A percentile compares a stretch with the other conserved stretches of the same genome.
Evolutionary conservation across 2,329 filamentous ascomycete genomes (phyloP).

Genomic region (Neocatenulostroma microsporum): DNA sequence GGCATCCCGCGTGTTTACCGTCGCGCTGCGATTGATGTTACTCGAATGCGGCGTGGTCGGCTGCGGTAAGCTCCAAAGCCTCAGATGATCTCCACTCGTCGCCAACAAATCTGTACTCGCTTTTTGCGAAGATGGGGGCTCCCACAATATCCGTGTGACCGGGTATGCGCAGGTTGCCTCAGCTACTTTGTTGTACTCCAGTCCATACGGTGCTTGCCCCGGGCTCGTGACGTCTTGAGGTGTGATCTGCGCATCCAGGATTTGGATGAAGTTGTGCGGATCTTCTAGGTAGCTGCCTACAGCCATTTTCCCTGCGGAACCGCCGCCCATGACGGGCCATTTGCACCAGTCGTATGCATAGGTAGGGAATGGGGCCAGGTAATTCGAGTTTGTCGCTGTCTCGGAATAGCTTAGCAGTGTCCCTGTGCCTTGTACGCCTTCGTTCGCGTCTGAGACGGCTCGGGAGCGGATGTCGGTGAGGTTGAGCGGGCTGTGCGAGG

Average conservation of each 20-base stretch:
- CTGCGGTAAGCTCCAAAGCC: conserved; percentile 80
- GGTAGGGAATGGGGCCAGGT: conserved; percentile 86
- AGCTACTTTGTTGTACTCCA: conserved; percentile 89
- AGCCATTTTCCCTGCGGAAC: conserved; percentile 80
- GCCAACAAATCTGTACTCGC: conserved; percentile 90
- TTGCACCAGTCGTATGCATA: conserved; percentile 99
- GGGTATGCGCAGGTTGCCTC: conserved; percentile 98
- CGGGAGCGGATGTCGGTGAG: conserved; percentile 85
- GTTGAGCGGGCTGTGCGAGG: conserved; percentile 80
- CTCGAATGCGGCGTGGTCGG: conserved; percentile 43
- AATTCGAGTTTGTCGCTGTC: conserved; percentile 72
- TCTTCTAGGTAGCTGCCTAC: conserved; percentile 96
- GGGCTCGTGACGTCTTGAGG: conserved; percentile 61
- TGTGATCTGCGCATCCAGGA: conserved; percentile 76
- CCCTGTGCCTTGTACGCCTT: conserved; percentile 53
- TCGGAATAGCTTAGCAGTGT: conserved; percentile 57
- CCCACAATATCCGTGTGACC: conserved; percentile 90
- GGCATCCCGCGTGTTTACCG: conserved; percentile 51
- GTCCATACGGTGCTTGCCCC: conserved; percentile 62
- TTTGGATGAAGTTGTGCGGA: conserved; percentile 99
- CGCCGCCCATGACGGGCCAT: conserved; percentile 66
- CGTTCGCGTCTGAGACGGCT: conserved; percentile 71
- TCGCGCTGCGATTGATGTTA: conserved; percentile 60
- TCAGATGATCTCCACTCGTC: conserved; percentile 88
- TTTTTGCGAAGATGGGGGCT: conserved; percentile 89